Conservation (phyloP, 768 basidiomycete genomes). For the Gelatoporia subvermispora region DNA sequence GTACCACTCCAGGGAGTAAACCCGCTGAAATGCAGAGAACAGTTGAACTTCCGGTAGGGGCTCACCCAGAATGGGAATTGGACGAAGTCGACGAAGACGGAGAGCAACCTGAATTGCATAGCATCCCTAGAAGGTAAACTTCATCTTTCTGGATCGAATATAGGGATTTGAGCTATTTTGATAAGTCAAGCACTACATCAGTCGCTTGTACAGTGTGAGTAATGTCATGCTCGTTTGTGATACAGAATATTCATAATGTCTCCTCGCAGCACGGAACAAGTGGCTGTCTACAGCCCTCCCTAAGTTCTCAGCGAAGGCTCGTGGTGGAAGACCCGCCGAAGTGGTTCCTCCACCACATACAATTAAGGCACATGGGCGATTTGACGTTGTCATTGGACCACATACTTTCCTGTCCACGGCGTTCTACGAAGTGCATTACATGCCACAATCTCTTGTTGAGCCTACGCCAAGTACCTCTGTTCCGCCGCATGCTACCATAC, state of each 20-base stretch:
- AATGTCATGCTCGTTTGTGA: background rate
- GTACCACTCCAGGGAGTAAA: too few species aligned
- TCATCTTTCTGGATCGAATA: too few species aligned
- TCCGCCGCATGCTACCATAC: too few species aligned
- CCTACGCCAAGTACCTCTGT: too few species aligned
- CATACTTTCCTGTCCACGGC: slow-evolving; percentile 65
- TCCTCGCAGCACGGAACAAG: slow-evolving; percentile 55
- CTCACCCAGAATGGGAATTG: slow-evolving; percentile 55
- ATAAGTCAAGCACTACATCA: slow-evolving; percentile 56
- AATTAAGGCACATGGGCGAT: slow-evolving; percentile 59
- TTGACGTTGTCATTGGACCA: slow-evolving; percentile 70
- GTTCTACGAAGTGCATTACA: slow-evolving; percentile 72
- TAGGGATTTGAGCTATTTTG: too few species aligned
- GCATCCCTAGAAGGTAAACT: slow-evolving; percentile 54
- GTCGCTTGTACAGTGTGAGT: slow-evolving; percentile 67
- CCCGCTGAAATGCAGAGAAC: slow-evolving; percentile 10
- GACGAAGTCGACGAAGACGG: slow-evolving; percentile 29
- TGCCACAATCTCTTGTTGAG: slow-evolving; percentile 24
- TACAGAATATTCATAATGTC: slow-evolving; percentile 13
- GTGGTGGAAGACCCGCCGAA: slow-evolving; percentile 52
- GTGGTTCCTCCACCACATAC: slow-evolving; percentile 60
- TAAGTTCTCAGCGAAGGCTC: slow-evolving; percentile 63
- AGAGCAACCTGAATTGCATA: slow-evolving; percentile 31
- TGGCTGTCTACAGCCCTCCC: slow-evolving; percentile 65
- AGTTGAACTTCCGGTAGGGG: slow-evolving; percentile 49